Evolutionary conservation across 2,329 filamentous ascomycete genomes (phyloP).

Genomic region (Ophiocordyceps camponoti-floridani): DNA sequence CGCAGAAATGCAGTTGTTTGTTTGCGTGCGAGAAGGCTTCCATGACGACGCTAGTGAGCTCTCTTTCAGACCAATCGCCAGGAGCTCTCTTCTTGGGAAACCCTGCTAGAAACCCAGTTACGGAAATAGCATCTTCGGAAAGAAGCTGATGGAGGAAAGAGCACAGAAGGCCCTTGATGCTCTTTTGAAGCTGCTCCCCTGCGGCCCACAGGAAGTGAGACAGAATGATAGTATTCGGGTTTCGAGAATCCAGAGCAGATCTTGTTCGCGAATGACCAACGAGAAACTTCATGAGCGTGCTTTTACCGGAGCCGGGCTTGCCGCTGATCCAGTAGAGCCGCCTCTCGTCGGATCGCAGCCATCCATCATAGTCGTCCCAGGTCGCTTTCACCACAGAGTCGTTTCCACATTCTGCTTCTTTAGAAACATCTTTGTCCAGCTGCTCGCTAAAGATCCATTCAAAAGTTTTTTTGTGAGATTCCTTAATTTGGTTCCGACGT

Average conservation of each 20-base stretch:
- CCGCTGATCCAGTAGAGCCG: conserved; percentile 12
- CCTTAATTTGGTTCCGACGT: background rate
- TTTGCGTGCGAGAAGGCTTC: background rate
- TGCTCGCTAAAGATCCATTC: background rate
- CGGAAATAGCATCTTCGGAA: background rate
- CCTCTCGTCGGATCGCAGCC: background rate
- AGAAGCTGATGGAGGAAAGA: conserved; percentile 8
- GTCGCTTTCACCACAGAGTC: background rate
- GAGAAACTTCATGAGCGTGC: conserved; percentile 13
- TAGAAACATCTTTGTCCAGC: background rate
- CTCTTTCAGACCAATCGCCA: conserved; percentile 4
- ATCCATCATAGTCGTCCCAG: background rate
- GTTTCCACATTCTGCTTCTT: background rate
- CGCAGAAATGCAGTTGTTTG: background rate
- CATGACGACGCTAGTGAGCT: background rate
- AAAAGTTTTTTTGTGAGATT: background rate
- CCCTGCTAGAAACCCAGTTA: background rate
- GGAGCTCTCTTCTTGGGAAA: background rate
- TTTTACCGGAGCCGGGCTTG: conserved; percentile 15
- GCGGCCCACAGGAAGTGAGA: conserved; percentile 14
- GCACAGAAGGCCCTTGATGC: conserved; percentile 8
- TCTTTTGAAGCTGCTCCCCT: conserved; percentile 9
- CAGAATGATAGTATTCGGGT: conserved; percentile 1
- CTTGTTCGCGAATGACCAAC: conserved; percentile 3
- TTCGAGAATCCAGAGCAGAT: conserved; percentile 6